Base-by-base conservation (phyloP, 768 basidiomycete species). In the Tremella fuciformis region DNA sequence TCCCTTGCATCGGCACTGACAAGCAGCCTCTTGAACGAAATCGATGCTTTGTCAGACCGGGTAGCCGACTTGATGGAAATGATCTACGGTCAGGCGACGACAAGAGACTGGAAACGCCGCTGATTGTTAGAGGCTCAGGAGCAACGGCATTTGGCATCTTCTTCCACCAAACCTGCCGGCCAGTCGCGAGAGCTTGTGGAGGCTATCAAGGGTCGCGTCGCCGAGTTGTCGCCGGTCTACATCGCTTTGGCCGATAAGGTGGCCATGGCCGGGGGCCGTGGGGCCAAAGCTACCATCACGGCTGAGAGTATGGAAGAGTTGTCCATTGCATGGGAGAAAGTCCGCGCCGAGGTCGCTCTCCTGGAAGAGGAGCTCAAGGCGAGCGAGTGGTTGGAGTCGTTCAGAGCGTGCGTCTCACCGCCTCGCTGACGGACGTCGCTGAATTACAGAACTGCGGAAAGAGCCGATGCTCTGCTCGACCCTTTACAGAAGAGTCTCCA, bases 391-490 rank as follows among this genome's bases (percentile, higher is more conserved):
- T 82, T 98, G 67, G 88, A 88, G 11, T 89, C 97, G 19, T 97
- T 97, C 78, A 84, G 92, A 64, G 93, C 89, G 65, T 71, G 39
- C 61, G 73, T 64, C n/a, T n/a, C n/a, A n/a, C n/a, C n/a, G n/a
- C n/a, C n/a, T n/a, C n/a, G n/a, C n/a, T n/a, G n/a, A n/a, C n/a
- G n/a, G n/a, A n/a, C n/a, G n/a, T n/a, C n/a, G n/a, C n/a, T n/a
- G n/a, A n/a, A n/a, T n/a, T n/a, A 1, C 89, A 91, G 57, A 86
- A 90, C 42, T 0, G 71, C 71, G 3, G 88, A 92, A 70, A 93
- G 97, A 76, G 93, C 94, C 42, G 90, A 92, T 74, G 91, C 90
- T 22, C 96, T 98, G 94, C 94, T 98, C 91, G 84, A 84, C 25
- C 89, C 89, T 70, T 79, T 99, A 65, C 90, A 97, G 79, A 98